Base-by-base conservation (phyloP, 345 rosid genomes). In the Populus davidiana region DNA sequence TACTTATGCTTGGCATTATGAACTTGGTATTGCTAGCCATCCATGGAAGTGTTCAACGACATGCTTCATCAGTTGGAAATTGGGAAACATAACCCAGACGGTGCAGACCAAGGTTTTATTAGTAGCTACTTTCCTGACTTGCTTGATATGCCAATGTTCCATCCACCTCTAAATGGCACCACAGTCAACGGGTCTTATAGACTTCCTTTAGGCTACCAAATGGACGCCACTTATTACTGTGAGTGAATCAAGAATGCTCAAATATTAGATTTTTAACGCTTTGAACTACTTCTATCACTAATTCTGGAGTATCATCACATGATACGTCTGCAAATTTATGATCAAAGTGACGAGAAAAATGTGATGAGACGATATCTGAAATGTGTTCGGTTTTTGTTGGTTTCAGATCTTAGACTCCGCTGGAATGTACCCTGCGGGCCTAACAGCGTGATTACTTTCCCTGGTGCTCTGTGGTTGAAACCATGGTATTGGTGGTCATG, bases 401-500 rank as follows among this genome's bases (percentile, higher is more conserved):
- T 38, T 76, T 13, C 84, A 96, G 99, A 96, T 86, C 93, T 96
- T 66, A 89, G 80, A 72, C 92, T 96, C 16, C 85, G 88, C 31
- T 96, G 99, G 99, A 93, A 84, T 56, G 89, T 96, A 72, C 98
- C 99, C 8, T 96, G 99, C 31, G 97, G 98, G 67, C 97, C 97
- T 13, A 94, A 92, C 79, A 96, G 95, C 63, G 97, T 94, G 75
- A 91, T 96, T 67, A 96, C 99, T 25, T 96, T 91, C 84, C 99
- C 99, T 1, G 89, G 99, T 84, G 99, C 97, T 8, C 80, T 90
- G 36, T 96, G 97, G 97, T 77, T 94, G 88, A 96, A 96, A 79
- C 99, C 99, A 73, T 96, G 99, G 98, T 96, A 96, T 67, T 96
- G 98, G 99, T 96, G 99, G 98, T 89, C 99, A 43, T 96, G 96